Conservation (phyloP, 2,329 filamentous ascomycete species). For the Plenodomus tracheiphilus region DNA sequence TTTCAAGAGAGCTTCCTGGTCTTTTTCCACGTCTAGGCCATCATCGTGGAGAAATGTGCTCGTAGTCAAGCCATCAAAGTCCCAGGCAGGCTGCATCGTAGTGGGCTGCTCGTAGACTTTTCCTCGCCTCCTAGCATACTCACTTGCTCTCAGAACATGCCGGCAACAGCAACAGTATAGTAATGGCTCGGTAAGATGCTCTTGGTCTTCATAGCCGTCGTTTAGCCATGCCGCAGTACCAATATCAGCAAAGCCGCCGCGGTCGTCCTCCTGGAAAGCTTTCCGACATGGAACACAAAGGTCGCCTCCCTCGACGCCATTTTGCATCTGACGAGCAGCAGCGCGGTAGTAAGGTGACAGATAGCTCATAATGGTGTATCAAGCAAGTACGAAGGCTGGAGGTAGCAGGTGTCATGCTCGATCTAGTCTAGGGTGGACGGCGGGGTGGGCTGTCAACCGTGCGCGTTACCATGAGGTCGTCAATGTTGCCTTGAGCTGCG, state of each 20-base stretch:
- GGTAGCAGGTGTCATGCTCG: neutral
- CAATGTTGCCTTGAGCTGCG: conserved; percentile 31
- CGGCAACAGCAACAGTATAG: conserved; percentile 4
- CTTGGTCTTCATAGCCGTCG: conserved; percentile 1
- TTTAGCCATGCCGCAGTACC: conserved; percentile 1
- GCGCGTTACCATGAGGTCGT: conserved; percentile 5
- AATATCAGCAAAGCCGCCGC: conserved; percentile 1
- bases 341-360: neutral
- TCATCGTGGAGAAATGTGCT: conserved; percentile 4
- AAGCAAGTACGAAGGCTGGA: neutral
- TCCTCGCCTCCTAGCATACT: neutral
- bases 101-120: neutral
- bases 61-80: neutral
- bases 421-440: neutral
- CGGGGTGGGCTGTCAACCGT: conserved; percentile 1
- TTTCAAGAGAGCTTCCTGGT: neutral
- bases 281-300: conserved; percentile 5
- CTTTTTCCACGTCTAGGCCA: neutral
- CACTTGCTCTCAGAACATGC: conserved; percentile 2
- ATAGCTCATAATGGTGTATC: neutral
- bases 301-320: conserved; percentile 1
- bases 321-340: neutral
- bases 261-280: conserved; percentile 5
- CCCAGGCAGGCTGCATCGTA: neutral
- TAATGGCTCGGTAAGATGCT: conserved; percentile 2